phyloP scores from a whole-genome alignment of 139 green algal genomes.

The Tetraselmis chui region DNA sequence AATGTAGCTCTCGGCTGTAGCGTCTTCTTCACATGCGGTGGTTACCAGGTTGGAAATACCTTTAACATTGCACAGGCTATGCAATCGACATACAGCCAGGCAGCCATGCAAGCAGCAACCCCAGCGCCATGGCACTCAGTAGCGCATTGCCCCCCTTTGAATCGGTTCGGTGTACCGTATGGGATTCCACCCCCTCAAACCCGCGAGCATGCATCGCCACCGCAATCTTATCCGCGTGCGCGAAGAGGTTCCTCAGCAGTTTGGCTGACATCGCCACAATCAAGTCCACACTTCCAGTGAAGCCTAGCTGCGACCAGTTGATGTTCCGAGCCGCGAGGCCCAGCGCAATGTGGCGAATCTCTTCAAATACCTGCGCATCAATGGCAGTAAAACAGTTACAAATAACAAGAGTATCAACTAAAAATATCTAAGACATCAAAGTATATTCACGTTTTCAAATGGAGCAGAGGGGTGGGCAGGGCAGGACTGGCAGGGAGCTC shows the following conservation, averaged over 20 bases:
- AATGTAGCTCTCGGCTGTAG: no score
- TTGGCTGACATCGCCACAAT: neutral
- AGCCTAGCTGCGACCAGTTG: neutral
- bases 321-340: slow-evolving; percentile 5
- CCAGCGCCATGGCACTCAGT: neutral
- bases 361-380: neutral
- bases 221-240: neutral
- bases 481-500: neutral
- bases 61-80: no score
- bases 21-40: no score
- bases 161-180: neutral
- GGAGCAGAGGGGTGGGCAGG: neutral
- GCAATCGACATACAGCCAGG: neutral
- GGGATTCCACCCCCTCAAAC: neutral
- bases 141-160: neutral
- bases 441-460: no score
- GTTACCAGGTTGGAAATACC: no score
- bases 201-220: neutral
- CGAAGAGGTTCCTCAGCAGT: neutral
- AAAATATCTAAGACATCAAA: no score
- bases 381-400: no score
- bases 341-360: neutral
- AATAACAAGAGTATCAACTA: no score
- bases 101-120: neutral
- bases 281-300: neutral